Evolutionary conservation across 2,329 filamentous ascomycete species (phyloP), one percentile per base, ranked within the genome.

Genomic region (Fusarium compactum): DNA sequence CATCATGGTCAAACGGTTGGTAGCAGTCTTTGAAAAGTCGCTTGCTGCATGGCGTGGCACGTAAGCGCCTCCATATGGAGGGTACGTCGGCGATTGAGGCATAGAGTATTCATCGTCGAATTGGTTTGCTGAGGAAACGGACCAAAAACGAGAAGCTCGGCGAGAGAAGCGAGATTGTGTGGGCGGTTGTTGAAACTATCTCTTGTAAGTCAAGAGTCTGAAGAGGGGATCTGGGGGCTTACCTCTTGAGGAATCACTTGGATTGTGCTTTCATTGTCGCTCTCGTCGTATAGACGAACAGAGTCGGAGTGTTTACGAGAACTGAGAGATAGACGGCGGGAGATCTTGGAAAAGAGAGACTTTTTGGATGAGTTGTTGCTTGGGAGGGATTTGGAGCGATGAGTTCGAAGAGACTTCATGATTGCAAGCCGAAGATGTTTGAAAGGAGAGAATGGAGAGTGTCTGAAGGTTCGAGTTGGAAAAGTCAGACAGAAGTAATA

Each of bases 31-130:
- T 38, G 69, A 67, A 48, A 78, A 78, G 69, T 76, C 76, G 29
- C 73, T 60, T 8, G 77, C 77, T 5, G 77, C 77, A 55, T 78
- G 77, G 24, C 71, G 75, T 3, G 77, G 77, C 24, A 77, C 70
- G 65, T 78, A 78, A 44, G 67, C 48, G 47, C 61, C 62, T 24
- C 61, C 56, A 27, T 56, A 62, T 8, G 52, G 10, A 40, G 65
- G 47, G 22, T 58, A 62, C 8, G 64, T 48, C 7, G 71, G 62
- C 1, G 63, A 60, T 16, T 50, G 58, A 20, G 50, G 45, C 10
- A 51, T n/a, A 12, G 58, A 43, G 48, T 51, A 40, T 25, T 64
- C 50, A 24, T 63, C 45, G 9, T 62, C 60, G 46, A 73, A 72
- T 38, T 69, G 44, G 62, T 73, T 72, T 40, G 72, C 64, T 8